Evolutionary conservation across 148 eudicot species (phyloP), one percentile per base, ranked within the genome.

Genomic region (Camellia japonica): DNA sequence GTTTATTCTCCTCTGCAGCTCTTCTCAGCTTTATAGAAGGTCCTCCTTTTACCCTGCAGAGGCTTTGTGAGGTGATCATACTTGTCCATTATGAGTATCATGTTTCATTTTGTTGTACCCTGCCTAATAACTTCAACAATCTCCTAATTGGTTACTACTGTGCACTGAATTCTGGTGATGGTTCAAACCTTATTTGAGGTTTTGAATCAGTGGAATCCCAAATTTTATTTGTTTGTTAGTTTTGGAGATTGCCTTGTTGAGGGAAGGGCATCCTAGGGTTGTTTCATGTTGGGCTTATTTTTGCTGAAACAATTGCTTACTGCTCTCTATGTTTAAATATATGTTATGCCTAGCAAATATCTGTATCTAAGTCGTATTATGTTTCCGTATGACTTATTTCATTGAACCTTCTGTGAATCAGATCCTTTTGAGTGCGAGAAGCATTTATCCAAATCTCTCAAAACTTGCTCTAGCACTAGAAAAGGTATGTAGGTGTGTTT

Each of bases 21-120:
- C 93, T 94, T 80, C 67, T 67, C 78, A 87, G 92, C 82, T 92
- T 94, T 81, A 69, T 80, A 41, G 97, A 91, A 72, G 98, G 98
- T 65, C 98, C 98, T 67, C 98, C 98, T 74, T 92, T 94, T 85
- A 94, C 98, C 76, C 79, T 94, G 84, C 98, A 94, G 83, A 90
- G 97, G 85, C 87, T 94, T 68, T 90, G 91, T 69, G 98, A 94
- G 98, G 98, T 94, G 81, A 86, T 81, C 62, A 43, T 75, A 52
- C 7, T 68, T 44, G 51, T 73, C 23, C 60, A 41, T 72, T 49
- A 16, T 5, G 15, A 44, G n/a, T 49, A 7, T 82, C 51, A 14
- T 58, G 58, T 51, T 68, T 54, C 62, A 69, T 42, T 82, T 13
- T 44, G 6, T 71, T 46, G 77, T 49, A 71, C 13, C 49, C 60